Percentiles rank a stretch among this genome's conserved stretches.
Evolutionary conservation across 192 early-diverging fungal genomes (phyloP).

Genomic region (Backusella mclennaniae): DNA sequence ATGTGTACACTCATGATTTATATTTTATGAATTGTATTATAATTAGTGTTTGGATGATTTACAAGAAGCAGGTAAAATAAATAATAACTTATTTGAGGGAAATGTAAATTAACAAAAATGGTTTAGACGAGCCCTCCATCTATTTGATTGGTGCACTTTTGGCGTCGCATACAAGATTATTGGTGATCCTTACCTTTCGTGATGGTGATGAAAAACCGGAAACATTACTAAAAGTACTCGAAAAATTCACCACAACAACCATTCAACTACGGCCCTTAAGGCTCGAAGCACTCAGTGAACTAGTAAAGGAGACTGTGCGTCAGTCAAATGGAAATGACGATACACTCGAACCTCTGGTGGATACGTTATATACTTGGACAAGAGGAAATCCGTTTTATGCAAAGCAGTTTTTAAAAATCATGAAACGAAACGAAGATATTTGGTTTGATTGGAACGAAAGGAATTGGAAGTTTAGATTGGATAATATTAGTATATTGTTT

Average conservation of each 20-base stretch:
- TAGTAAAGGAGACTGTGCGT: conserved; percentile 15
- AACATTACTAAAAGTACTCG: background rate
- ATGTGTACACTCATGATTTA: background rate
- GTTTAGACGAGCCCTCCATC: conserved; percentile 25
- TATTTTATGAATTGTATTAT: background rate
- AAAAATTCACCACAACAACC: background rate
- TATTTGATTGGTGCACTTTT: conserved; percentile 17
- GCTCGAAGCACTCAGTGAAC: background rate
- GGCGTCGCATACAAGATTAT: conserved; percentile 13
- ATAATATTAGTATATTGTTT: background rate
- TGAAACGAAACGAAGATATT: conserved; percentile 26
- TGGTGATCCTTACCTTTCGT: conserved; percentile 25
- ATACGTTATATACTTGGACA: conserved; percentile 18
- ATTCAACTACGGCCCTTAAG: conserved; percentile 11
- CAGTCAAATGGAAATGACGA: background rate
- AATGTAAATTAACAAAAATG: conserved; percentile 2
- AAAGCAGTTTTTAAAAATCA: conserved; percentile 19
- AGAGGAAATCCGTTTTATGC: conserved; percentile 27
- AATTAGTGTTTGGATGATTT: conserved; percentile 31
- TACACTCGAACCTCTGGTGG: conserved; percentile 6
- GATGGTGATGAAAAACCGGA: conserved; percentile 14
- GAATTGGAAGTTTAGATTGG: conserved; percentile 25
- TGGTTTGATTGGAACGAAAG: conserved; percentile 26
- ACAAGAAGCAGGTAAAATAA: conserved; percentile 26
- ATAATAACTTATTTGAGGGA: background rate